Evolutionary conservation across 2,329 filamentous ascomycete genomes (phyloP).

Genomic region (Zasmidium cellare): DNA sequence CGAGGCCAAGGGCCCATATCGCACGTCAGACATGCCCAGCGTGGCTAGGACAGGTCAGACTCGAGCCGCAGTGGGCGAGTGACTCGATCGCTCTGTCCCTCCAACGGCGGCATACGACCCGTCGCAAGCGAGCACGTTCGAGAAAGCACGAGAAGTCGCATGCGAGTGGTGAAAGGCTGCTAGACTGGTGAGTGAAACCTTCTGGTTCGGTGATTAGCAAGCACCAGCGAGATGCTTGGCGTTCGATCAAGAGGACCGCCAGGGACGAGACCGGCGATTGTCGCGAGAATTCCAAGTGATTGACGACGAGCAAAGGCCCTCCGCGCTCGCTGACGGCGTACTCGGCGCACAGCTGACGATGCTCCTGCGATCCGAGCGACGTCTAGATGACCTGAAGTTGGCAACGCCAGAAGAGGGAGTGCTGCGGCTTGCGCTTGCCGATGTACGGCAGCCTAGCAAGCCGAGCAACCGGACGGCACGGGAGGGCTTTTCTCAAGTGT

Average conservation of each 20-base stretch:
- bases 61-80: conserved; percentile 3
- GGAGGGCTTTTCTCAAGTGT: too few relatives aligned
- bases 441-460: not conserved
- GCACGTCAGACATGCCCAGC: conserved; percentile 5
- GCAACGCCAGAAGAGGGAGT: too few relatives aligned
- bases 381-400: not conserved
- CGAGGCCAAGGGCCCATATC: not conserved
- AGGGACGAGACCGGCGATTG: not conserved
- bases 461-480: not conserved
- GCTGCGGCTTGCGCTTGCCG: not conserved
- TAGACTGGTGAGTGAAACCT: not conserved
- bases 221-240: conserved; percentile 2
- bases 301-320: not conserved
- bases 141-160: not conserved
- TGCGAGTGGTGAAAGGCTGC: not conserved
- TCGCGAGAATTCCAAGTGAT: not conserved
- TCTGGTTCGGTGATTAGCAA: conserved; percentile 6
- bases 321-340: not conserved
- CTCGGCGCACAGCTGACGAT: not conserved
- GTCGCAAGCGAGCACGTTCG: not conserved
- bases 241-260: not conserved
- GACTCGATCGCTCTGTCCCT: not conserved
- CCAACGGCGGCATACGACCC: not conserved
- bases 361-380: not conserved
- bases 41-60: conserved; percentile 5